These are phyloP conservation scores for Ophiostoma tasmaniense DNA, from an alignment of 2,329 filamentous ascomycete species.

Conservation along the genomic window DNA sequence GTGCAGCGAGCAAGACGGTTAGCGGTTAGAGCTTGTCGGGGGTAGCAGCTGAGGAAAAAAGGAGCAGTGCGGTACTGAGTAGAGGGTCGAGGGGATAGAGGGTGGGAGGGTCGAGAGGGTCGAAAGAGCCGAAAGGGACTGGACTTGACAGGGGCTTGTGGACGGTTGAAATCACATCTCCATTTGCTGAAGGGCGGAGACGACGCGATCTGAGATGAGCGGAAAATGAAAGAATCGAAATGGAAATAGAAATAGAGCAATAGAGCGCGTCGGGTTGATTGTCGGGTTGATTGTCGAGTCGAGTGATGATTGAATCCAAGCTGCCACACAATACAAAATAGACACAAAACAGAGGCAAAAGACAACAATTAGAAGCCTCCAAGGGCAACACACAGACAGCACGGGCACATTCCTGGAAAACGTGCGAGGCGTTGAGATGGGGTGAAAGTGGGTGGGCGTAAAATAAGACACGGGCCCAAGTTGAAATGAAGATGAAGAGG, in stretches of 20 bases:
- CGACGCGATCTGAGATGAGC: not conserved
- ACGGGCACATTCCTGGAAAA: slow-evolving; percentile 11
- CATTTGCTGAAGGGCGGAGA: slow-evolving; percentile 8
- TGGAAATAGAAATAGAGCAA: not conserved
- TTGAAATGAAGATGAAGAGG: not conserved
- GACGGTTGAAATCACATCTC: slow-evolving; percentile 9
- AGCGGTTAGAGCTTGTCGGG: not conserved
- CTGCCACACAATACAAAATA: not conserved
- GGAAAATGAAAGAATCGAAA: not conserved
- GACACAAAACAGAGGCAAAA: not conserved
- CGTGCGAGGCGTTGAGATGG: slow-evolving; percentile 6
- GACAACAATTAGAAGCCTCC: slow-evolving; percentile 5
- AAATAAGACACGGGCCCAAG: not conserved
- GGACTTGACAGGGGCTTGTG: not conserved
- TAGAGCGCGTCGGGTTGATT: not conserved
- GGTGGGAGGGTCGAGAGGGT: not conserved
- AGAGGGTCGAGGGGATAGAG: not conserved
- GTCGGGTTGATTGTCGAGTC: not conserved
- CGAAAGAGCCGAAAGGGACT: not conserved
- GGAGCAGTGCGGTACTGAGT: not conserved
- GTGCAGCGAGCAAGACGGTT: slow-evolving; percentile 1
- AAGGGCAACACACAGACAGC: slow-evolving; percentile 14
- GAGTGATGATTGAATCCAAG: not conserved
- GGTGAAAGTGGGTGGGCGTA: not conserved
- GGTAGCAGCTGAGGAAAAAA: not conserved